Evolutionary conservation across 108 stramenopile genomes (phyloP), one percentile per base, ranked within the genome.

Genomic region (Cyclostephanos tholiformis): DNA sequence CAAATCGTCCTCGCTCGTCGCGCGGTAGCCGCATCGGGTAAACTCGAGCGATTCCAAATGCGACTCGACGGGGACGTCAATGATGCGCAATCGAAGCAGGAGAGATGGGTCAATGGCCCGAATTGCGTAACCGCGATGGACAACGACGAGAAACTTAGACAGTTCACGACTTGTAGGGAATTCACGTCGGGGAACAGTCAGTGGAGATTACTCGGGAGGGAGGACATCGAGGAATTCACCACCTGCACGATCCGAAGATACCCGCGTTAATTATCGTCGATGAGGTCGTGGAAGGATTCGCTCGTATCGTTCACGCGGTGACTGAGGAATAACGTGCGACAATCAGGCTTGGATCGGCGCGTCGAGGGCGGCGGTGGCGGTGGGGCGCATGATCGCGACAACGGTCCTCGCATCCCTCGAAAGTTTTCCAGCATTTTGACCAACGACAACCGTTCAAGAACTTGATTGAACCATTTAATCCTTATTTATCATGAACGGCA

Each of bases 141-240:
- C 14, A 53, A 20, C 20, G 52, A 53, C 52, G n/a, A 53, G 52
- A 53, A 53, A 25, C 52, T 2, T 19, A n/a, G 52, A 53, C 52
- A 53, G 7, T 53, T 53, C 23, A 53, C 52, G 23, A 53, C n/a
- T 6, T 20, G 25, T 6, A 53, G 4, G 0, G 20, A 53, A 1
- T 53, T 20, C 12, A 53, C 52, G 19, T 22, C 6, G 20, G 52
- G 52, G 25, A 53, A 53, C 6, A 53, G 25, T 53, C 20, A n/a
- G 52, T 53, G 52, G 7, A 53, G 52, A 53, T 53, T 53, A 53
- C 14, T 25, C 20, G 52, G 52, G 25, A 53, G 52, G 20, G 52
- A n/a, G 1, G 1, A 2, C 52, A 53, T 53, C 13, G 20, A 6
- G 52, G 1, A 53, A 22, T 25, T 25, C 25, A 14, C 52, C 25